These are phyloP conservation scores for Penicillium sp. DNA, from an alignment of 2,329 filamentous ascomycete species.

Conservation along the genomic window DNA sequence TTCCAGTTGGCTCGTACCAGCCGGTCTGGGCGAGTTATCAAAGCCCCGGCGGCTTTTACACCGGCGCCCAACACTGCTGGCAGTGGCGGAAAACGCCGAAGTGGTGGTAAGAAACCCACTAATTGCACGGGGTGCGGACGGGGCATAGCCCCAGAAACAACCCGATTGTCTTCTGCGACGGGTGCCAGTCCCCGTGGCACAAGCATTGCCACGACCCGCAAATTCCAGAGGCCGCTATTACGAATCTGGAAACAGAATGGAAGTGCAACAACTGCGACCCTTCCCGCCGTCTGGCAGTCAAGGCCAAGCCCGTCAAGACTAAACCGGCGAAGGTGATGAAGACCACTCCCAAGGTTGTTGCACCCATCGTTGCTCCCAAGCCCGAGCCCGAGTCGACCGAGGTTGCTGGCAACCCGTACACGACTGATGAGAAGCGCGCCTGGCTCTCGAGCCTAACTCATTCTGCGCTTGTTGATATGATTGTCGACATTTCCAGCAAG, in stretches of 20 bases:
- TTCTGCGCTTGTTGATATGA: constrained; percentile 58
- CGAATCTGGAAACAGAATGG: constrained; percentile 64
- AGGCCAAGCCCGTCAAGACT: constrained; percentile 4
- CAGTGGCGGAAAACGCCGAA: constrained; percentile 29
- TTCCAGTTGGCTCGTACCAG: constrained; percentile 4
- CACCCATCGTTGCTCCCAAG: background rate
- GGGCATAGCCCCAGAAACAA: constrained; percentile 66
- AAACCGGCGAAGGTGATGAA: background rate
- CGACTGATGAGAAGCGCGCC: constrained; percentile 50
- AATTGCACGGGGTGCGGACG: constrained; percentile 69
- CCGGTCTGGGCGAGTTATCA: constrained; percentile 10
- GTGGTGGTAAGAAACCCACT: constrained; percentile 44
- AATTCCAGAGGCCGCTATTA: constrained; percentile 64
- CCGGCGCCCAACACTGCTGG: constrained; percentile 20
- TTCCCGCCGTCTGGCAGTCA: constrained; percentile 38
- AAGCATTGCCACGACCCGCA: constrained; percentile 73
- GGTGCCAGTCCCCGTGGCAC: constrained; percentile 74
- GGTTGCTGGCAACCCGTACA: constrained; percentile 28
- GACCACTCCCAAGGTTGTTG: background rate
- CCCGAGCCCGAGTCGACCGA: constrained; percentile 19
- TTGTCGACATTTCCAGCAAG: constrained; percentile 57
- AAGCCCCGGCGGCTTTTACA: constrained; percentile 15
- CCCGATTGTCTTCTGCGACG: constrained; percentile 80
- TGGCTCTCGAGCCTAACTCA: constrained; percentile 61
- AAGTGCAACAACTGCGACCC: constrained; percentile 60